These are phyloP conservation scores for Rhizopus stolonifer DNA, from an alignment of 371 early-diverging fungal species.

Conservation along the genomic window DNA sequence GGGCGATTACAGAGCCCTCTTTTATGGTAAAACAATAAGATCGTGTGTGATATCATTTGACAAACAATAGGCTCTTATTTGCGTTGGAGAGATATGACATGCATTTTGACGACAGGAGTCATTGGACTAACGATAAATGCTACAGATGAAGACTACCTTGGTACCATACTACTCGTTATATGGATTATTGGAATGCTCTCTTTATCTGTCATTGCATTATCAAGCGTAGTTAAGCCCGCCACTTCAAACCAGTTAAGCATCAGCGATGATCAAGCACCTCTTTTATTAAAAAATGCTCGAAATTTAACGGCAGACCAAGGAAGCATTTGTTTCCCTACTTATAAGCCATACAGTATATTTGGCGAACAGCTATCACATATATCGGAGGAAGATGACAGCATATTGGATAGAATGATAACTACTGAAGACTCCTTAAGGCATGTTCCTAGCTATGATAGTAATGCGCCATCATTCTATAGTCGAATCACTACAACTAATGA, in stretches of 20 bases:
- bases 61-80: slow-evolving; percentile 19
- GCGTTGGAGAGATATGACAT: slow-evolving; percentile 13
- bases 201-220: slow-evolving; percentile 7
- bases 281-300: slow-evolving; percentile 34
- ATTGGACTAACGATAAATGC: slow-evolving; percentile 10
- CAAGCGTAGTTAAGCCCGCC: slow-evolving; percentile 13
- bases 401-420: slow-evolving; percentile 31
- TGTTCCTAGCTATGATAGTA: slow-evolving; percentile 22
- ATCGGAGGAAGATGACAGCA: slow-evolving; percentile 40
- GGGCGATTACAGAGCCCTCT: slow-evolving; percentile 33
- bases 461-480: slow-evolving; percentile 20
- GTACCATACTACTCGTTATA: slow-evolving; percentile 2
- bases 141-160: slow-evolving; percentile 2
- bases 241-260: slow-evolving; percentile 21
- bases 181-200: slow-evolving; percentile 12
- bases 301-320: slow-evolving; percentile 21
- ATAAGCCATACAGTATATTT: slow-evolving; percentile 49
- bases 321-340: slow-evolving; percentile 16
- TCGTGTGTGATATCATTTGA: too few species aligned
- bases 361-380: slow-evolving; percentile 46
- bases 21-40: slow-evolving; percentile 30
- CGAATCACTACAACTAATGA: neutral
- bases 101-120: slow-evolving; percentile 10
- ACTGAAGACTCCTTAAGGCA: slow-evolving; percentile 20
- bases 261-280: slow-evolving; percentile 33